Evolutionary conservation across 306 rosid species (phyloP), one percentile per base, ranked within the genome.

Genomic region (Citrullus colocynthis): DNA sequence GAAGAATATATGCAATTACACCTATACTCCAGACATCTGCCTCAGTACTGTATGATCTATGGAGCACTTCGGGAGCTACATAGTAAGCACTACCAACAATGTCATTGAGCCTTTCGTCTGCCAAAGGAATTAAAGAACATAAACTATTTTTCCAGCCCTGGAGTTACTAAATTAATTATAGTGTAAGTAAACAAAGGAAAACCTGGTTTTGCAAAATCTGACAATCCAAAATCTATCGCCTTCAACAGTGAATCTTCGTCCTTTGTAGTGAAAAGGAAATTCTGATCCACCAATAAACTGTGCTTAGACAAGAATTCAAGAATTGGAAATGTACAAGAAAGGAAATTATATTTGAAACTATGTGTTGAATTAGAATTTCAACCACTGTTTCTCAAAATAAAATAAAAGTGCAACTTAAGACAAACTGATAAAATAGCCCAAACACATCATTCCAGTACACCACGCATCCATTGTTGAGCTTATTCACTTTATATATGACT

Each of bases 11-110:
- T 37, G 98, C 96, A 85, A 94, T 91, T 80, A 94, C 98, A 1
- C 98, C 98, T 77, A 94, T 83, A 78, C 98, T 94, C 98, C 98
- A 94, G 30, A 89, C 87, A 63, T 94, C 98, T 51, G 98, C 98
- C 80, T 91, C 98, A 20, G 98, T 89, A 76, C 84, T 85, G 84
- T 91, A 94, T 58, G 97, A 85, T 83, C 97, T 88, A 78, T 91
- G 98, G 48, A 94, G 84, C 80, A 94, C 98, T 88, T 94, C 98
- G 0, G 98, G 98, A 79, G 98, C 97, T 42, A 94, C 97, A 77
- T 94, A 94, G 85, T 94, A 94, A 18, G 98, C 98, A 64, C 98
- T 94, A 70, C 98, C 98, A 80, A 91, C 98, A 52, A 94, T 94
- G 77, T 94, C 98, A 44, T 91, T 91, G 55, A 94, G 97, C 85